These are phyloP conservation scores for Brassica juncea DNA, from an alignment of 345 rosid species.

Conservation along the genomic window DNA sequence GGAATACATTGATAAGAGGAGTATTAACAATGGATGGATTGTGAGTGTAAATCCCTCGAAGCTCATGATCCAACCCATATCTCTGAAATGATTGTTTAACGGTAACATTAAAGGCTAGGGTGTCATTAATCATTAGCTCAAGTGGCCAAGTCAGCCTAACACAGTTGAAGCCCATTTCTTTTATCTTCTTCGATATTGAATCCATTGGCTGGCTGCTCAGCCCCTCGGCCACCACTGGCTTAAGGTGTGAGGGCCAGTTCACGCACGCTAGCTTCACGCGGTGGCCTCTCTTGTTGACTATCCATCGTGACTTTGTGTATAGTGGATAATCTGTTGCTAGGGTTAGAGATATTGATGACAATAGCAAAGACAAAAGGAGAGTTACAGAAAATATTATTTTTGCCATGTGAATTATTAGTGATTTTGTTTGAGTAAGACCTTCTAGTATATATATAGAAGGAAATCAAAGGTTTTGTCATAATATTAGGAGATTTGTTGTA, in stretches of 20 bases:
- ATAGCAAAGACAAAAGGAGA: constrained; percentile 6
- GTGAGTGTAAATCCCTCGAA: constrained; percentile 64
- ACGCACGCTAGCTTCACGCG: constrained; percentile 72
- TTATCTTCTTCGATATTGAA: constrained; percentile 42
- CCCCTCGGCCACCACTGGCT: constrained; percentile 71
- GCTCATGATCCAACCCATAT: constrained; percentile 58
- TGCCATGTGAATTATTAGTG: constrained; percentile 30
- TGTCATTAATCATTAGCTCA: constrained; percentile 56
- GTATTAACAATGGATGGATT: constrained; percentile 75
- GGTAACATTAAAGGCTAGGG: constrained; percentile 51
- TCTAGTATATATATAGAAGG: constrained; percentile 1
- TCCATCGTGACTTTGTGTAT: constrained; percentile 58
- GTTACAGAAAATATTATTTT: not conserved
- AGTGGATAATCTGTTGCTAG: constrained; percentile 43
- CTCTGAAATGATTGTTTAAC: constrained; percentile 62
- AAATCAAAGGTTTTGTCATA: not conserved
- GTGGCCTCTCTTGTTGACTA: constrained; percentile 49
- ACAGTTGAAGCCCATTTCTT: constrained; percentile 62
- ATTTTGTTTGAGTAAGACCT: not conserved
- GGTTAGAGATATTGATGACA: constrained; percentile 6
- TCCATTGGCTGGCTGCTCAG: constrained; percentile 66
- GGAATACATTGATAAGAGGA: constrained; percentile 64
- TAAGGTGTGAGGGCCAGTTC: constrained; percentile 72
- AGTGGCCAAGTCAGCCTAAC: constrained; percentile 79
- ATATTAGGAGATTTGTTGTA: constrained; percentile 24